These are phyloP conservation scores for Pythium pyrilobum DNA, from an alignment of 352 stramenopile genomes.

Conservation along the genomic window DNA sequence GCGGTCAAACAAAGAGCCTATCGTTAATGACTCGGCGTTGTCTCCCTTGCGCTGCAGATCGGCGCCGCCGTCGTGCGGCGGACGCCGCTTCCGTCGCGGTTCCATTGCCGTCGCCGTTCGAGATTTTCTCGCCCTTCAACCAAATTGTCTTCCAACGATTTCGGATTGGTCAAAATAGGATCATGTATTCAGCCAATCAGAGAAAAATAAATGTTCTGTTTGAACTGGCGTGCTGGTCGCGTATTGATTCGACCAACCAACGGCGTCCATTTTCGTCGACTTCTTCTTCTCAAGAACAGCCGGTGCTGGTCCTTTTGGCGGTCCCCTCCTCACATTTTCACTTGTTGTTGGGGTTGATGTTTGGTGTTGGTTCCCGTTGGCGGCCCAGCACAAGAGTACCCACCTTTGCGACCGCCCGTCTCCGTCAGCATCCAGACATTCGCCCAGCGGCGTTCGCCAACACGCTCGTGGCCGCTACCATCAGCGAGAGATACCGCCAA, in stretches of 20 bases:
- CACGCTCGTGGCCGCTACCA: too few species aligned
- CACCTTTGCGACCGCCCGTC: not conserved
- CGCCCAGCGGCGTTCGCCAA: too few species aligned
- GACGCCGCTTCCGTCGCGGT: not conserved
- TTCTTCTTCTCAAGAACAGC: not conserved
- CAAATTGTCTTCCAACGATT: not conserved
- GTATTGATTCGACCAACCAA: not conserved
- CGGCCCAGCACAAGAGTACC: slow-evolving; percentile 30
- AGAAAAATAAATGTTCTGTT: slow-evolving; percentile 1
- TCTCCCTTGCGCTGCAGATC: too few species aligned
- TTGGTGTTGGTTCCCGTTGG: too few species aligned
- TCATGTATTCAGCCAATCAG: slow-evolving; percentile 1
- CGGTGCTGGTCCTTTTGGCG: not conserved
- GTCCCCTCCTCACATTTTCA: not conserved
- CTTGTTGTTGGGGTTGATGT: not conserved
- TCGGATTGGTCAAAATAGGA: slow-evolving; percentile 4
- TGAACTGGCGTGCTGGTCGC: slow-evolving; percentile 7
- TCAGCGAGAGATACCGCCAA: too few species aligned
- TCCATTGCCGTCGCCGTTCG: slow-evolving; percentile 1
- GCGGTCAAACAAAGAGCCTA: not conserved
- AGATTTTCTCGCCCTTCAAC: slow-evolving; percentile 9
- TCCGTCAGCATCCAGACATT: not conserved
- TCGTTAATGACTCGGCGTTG: not conserved
- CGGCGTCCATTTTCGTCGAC: too few species aligned
- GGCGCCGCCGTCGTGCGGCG: not conserved